phyloP scores from a whole-genome alignment of 2,329 filamentous ascomycete species.

The Trichoderma lentiforme region DNA sequence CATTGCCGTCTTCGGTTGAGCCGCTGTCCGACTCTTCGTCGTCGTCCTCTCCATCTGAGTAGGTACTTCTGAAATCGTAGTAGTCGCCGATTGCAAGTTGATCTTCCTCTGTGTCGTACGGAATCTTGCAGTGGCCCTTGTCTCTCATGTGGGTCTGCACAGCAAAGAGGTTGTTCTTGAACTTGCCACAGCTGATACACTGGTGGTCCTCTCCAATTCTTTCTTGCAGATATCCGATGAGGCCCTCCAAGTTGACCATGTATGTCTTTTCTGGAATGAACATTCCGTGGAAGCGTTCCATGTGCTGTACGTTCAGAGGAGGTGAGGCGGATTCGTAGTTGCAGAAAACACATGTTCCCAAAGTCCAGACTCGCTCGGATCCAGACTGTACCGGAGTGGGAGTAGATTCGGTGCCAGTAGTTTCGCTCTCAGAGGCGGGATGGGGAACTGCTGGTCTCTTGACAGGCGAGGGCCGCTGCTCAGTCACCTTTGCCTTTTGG shows the following conservation, averaged over 20 bases:
- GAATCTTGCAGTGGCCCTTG: constrained; percentile 94
- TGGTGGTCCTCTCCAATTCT: constrained; percentile 78
- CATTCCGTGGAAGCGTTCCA: constrained; percentile 91
- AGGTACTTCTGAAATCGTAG: constrained; percentile 95
- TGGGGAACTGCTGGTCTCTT: constrained; percentile 54
- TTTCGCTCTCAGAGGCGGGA: constrained; percentile 34
- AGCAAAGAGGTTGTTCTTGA: constrained; percentile 72
- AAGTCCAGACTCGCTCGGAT: constrained; percentile 40
- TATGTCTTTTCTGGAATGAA: constrained; percentile 90
- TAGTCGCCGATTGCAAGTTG: constrained; percentile 93
- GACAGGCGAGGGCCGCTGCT: constrained; percentile 47
- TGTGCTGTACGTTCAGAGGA: constrained; percentile 77
- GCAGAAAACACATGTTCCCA: constrained; percentile 79
- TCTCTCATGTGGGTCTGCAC: constrained; percentile 97
- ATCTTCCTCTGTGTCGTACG: constrained; percentile 82
- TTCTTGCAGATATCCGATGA: constrained; percentile 73
- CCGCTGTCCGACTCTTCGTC: constrained; percentile 52
- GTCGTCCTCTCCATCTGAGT: constrained; percentile 67
- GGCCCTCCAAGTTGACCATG: constrained; percentile 75
- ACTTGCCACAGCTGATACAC: constrained; percentile 84
- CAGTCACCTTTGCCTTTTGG: constrained; percentile 67
- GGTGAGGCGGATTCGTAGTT: constrained; percentile 76
- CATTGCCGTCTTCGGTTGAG: constrained; percentile 33
- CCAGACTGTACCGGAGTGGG: constrained; percentile 36
- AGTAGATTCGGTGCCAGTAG: constrained; percentile 43